Conservation (phyloP, 768 basidiomycete species). For the Trametopsis cervina region DNA sequence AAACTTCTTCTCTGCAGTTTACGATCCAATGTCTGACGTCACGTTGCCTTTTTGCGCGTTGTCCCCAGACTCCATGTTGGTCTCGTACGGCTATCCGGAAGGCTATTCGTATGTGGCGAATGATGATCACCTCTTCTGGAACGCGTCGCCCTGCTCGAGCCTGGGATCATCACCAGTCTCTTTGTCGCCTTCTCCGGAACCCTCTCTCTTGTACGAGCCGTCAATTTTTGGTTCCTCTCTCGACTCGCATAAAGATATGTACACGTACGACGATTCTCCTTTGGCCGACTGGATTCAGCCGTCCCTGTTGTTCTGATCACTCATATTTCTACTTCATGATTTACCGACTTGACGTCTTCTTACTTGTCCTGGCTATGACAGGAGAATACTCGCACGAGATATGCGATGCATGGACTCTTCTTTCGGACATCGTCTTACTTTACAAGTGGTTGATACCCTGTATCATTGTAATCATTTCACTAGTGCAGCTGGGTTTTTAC, state of each 20-base stretch:
- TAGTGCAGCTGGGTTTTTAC: too few species aligned
- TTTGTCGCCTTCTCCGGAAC: not conserved
- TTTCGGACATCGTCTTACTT: not conserved
- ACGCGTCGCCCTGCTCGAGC: too few species aligned
- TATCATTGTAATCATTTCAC: too few species aligned
- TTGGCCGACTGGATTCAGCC: not conserved
- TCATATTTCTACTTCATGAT: not conserved
- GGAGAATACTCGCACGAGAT: not conserved
- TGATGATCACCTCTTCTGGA: not conserved
- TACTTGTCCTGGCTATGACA: not conserved
- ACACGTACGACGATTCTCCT: not conserved
- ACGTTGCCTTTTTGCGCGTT: too few species aligned
- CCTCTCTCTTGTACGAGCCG: not conserved
- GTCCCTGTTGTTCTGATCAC: not conserved
- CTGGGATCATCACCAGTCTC: not conserved
- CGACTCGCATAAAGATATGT: not conserved
- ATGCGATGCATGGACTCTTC: not conserved
- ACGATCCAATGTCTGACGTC: too few species aligned
- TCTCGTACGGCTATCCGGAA: not conserved
- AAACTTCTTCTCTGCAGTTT: too few species aligned
- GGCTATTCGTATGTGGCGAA: not conserved
- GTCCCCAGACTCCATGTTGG: too few species aligned
- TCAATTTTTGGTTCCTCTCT: not conserved
- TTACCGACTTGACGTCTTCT: not conserved
- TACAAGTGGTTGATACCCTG: not conserved